phyloP scores from a whole-genome alignment of 768 basidiomycete species.

The Leccinum fibrillosum region DNA sequence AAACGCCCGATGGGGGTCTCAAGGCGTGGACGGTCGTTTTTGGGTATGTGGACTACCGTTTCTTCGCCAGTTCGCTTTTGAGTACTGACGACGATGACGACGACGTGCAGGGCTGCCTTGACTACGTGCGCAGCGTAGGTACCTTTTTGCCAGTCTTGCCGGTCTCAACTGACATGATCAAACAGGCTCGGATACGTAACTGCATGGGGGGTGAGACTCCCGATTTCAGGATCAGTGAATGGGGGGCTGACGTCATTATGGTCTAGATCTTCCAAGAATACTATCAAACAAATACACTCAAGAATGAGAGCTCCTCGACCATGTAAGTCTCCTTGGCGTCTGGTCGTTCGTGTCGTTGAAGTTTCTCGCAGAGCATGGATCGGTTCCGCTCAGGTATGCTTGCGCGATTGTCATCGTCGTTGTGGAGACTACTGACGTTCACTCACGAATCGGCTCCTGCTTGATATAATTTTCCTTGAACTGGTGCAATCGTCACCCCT shows the following conservation, averaged over 20 bases:
- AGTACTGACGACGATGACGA: background rate
- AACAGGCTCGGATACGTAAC: background rate
- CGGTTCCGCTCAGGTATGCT: conserved; percentile 63
- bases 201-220: background rate
- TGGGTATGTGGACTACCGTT: conserved; percentile 15
- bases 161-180: background rate
- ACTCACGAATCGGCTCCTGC: background rate
- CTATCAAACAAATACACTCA: conserved; percentile 51
- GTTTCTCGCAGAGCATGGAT: conserved; percentile 67
- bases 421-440: background rate
- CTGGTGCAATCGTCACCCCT: background rate
- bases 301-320: conserved; percentile 50
- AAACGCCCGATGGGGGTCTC: conserved; percentile 28
- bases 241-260: background rate
- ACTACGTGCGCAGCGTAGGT: conserved; percentile 41
- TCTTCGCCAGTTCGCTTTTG: too few relatives aligned
- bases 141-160: background rate
- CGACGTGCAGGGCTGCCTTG: conserved; percentile 12
- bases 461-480: background rate
- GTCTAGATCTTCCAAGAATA: conserved; percentile 69
- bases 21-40: conserved; percentile 32
- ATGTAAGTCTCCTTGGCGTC: conserved; percentile 43
- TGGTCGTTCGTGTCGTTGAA: background rate
- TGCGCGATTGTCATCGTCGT: background rate
- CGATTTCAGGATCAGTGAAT: background rate